Conservation (phyloP, 2,329 filamentous ascomycete genomes). For the Sarocladium brachiariae region DNA sequence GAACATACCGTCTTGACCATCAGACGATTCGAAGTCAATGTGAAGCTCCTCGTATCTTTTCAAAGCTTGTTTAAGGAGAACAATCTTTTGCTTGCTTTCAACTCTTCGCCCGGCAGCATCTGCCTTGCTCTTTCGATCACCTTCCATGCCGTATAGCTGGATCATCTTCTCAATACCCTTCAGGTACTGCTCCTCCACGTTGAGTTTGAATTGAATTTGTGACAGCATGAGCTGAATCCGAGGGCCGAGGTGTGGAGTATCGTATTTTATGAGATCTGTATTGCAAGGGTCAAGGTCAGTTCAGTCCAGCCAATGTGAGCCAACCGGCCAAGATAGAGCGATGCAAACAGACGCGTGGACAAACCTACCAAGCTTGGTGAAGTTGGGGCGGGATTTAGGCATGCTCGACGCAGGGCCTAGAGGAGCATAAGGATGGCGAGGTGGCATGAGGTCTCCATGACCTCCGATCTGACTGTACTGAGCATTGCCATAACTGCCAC, state of each 20-base stretch:
- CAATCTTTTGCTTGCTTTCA: constrained; percentile 97
- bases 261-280: constrained; percentile 94
- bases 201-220: constrained; percentile 97
- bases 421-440: constrained; percentile 70
- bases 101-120: constrained; percentile 85
- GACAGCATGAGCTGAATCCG: constrained; percentile 99
- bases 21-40: constrained; percentile 78
- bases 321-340: too few species aligned
- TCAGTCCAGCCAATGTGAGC: too few species aligned
- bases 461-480: constrained; percentile 54
- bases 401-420: constrained; percentile 56
- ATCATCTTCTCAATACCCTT: constrained; percentile 99
- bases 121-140: constrained; percentile 88
- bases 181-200: constrained; percentile 97
- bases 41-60: constrained; percentile 97
- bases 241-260: constrained; percentile 88
- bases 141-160: constrained; percentile 92
- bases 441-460: constrained; percentile 70
- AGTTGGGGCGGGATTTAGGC: constrained; percentile 78
- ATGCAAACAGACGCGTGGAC: constrained; percentile 24
- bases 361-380: constrained; percentile 94
- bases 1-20: constrained; percentile 69
- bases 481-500: constrained; percentile 48
- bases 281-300: background rate
- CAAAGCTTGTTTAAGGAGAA: constrained; percentile 88